These are phyloP conservation scores for Fusarium acutatum DNA, from an alignment of 2,329 filamentous ascomycete species.

Conservation along the genomic window DNA sequence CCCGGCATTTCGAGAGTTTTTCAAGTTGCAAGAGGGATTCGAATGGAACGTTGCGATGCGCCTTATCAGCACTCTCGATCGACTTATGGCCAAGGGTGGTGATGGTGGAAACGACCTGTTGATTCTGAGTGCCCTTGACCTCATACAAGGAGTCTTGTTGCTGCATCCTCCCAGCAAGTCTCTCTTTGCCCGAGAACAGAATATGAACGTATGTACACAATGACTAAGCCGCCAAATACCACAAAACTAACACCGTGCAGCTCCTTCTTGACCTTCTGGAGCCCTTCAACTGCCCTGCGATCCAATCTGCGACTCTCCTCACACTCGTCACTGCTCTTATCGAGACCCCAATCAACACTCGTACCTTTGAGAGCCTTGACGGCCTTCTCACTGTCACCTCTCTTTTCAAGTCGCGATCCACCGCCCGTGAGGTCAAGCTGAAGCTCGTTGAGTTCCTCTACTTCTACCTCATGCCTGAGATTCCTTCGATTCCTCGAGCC, in stretches of 20 bases:
- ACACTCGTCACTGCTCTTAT: slow-evolving; percentile 90
- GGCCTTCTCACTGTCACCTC: slow-evolving; percentile 91
- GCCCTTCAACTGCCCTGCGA: slow-evolving; percentile 87
- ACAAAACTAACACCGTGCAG: slow-evolving; percentile 49
- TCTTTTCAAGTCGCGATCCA: slow-evolving; percentile 89
- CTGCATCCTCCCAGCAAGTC: slow-evolving; percentile 90
- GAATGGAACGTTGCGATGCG: slow-evolving; percentile 96
- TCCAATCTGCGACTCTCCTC: slow-evolving; percentile 89
- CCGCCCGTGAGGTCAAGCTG: slow-evolving; percentile 88
- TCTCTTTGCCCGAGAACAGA: slow-evolving; percentile 86
- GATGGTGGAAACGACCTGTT: slow-evolving; percentile 87
- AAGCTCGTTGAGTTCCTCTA: slow-evolving; percentile 98
- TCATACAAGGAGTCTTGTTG: slow-evolving; percentile 87
- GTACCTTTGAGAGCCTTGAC: slow-evolving; percentile 90
- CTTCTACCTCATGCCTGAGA: slow-evolving; percentile 98
- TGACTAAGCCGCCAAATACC: not conserved
- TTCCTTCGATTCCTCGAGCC: slow-evolving; percentile 64
- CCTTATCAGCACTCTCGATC: slow-evolving; percentile 84
- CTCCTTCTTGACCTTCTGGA: slow-evolving; percentile 94
- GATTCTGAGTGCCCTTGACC: slow-evolving; percentile 86
- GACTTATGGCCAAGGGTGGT: slow-evolving; percentile 82
- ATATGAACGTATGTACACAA: slow-evolving; percentile 80
- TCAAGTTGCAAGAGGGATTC: slow-evolving; percentile 95
- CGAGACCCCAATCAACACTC: slow-evolving; percentile 85
- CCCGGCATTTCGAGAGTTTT: slow-evolving; percentile 93